phyloP scores from a whole-genome alignment of 768 basidiomycete species.

The Hericium erinaceus region DNA sequence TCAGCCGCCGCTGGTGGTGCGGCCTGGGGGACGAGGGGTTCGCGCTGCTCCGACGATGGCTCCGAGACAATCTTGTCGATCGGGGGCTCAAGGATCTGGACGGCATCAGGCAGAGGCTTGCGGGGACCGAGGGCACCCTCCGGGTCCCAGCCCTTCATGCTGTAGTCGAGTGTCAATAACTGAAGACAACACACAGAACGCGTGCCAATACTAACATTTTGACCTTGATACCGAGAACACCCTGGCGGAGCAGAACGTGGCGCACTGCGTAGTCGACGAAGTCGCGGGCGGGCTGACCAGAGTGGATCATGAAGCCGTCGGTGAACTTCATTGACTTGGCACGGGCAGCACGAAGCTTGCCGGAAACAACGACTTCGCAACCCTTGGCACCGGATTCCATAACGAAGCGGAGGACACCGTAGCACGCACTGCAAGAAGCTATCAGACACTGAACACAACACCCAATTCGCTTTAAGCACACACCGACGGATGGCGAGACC shows the following conservation, averaged over 20 bases:
- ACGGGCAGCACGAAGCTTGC: conserved; percentile 98
- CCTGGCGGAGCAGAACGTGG: conserved; percentile 95
- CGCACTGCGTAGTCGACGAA: conserved; percentile 97
- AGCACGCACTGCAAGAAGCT: conserved; percentile 64
- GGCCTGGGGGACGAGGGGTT: conserved; percentile 44
- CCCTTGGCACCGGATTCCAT: conserved; percentile 99
- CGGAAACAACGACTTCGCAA: conserved; percentile 98
- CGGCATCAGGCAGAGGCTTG: conserved; percentile 92
- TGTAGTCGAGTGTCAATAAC: conserved; percentile 22
- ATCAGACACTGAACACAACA: neutral
- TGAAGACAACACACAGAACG: neutral
- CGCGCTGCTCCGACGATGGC: conserved; percentile 84
- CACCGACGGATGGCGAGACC: conserved; percentile 98
- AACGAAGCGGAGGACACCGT: conserved; percentile 99
- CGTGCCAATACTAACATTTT: conserved; percentile 66
- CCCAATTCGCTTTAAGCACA: conserved; percentile 20
- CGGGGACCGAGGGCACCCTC: conserved; percentile 83
- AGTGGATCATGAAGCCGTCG: conserved; percentile 99
- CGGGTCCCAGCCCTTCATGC: conserved; percentile 96
- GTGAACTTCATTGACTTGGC: conserved; percentile 99
- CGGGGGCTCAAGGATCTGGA: conserved; percentile 82
- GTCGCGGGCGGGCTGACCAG: conserved; percentile 94
- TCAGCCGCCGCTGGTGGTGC: conserved; percentile 49
- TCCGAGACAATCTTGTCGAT: conserved; percentile 86
- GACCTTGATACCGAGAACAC: conserved; percentile 99